Base-by-base conservation (phyloP, 495 filamentous ascomycete species). In the Annulohypoxylon stygium region DNA sequence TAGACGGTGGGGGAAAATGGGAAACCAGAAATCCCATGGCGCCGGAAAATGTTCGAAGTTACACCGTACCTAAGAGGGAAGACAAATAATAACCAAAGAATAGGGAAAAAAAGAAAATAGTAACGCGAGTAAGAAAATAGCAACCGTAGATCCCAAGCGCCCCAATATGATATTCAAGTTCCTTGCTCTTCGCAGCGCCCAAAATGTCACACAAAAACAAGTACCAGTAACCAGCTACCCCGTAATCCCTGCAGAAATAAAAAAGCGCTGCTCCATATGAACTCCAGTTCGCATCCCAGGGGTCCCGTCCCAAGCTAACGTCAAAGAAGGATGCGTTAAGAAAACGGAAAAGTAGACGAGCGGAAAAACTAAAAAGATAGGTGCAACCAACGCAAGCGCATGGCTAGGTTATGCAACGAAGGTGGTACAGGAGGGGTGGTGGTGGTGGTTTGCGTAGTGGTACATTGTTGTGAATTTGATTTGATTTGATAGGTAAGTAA, bases 231-330 rank as follows among this genome's bases (percentile, higher is more conserved):
- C 62, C 66, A 30, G 59, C 34, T 61, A 53, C 62, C 66, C 50
- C 14, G 36, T 39, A 54, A 70, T 67, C 72, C 72, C 39, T 75
- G 67, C 67, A 37, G 16, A 47, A 47, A 47, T 4, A 39, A 39
- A 47, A 20, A 20, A 45, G 48, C 33, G 53, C 68, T 74, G 48
- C 67, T 66, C 72, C 72, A 54, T 67, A 68, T 60, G 67, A 75
- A 75, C 72, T 67, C 72, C 72, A 71, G 72, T 75, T 75, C 67
- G 72, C 60, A 65, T 75, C 72, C 72, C 20, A 70, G 41, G 59
- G 37, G 63, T 18, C 33, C 33, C 47, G 33, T 65, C 59, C 67
- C 63, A 68, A 68, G 36, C 60, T 59, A 71, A 71, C 62, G 36
- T 61, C 4, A 69, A 60, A 57, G 20, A 67, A 45, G 71, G 55